Evolutionary conservation across 257 asterid genomes (phyloP), one percentile per base, ranked within the genome.

Genomic region (Handroanthus guayacan): DNA sequence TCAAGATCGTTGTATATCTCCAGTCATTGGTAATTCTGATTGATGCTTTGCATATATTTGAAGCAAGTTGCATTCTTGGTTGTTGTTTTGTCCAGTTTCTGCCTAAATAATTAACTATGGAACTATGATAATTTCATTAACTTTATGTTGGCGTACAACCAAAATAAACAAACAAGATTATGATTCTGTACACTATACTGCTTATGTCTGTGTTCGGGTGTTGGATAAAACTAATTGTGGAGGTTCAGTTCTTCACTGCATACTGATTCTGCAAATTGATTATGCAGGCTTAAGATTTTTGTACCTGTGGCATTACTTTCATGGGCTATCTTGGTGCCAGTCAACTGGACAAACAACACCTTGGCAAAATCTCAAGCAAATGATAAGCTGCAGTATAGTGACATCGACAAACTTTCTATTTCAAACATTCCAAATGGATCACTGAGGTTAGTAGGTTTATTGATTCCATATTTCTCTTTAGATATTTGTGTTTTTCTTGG

Each of bases 361-460:
- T 84, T 95, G 72, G 88, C 45, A 13, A 74, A 62, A 75, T 75
- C 96, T 62, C 72, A 76, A 52, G 89, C 89, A 50, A 80, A 75
- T 16, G 81, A 81, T 31, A 80, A 82, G 63, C 66, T 87, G 51
- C 75, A 85, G 74, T 93, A 74, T 75, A 91, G 93, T 76, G 80
- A 86, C 82, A 87, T 95, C 44, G 99, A 95, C 88, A 89, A 89
- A 86, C 99, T 95, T 72, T 93, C 99, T 13, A 89, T 95, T 73
- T 91, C 98, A 43, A 95, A 95, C 71, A 79, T 95, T 69, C 97
- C 98, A 0, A 79, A 51, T 62, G 89, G 87, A 75, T 95, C 99
- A 61, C 90, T 74, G 62, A 90, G 97, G 99, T 93, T 52, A 43
- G 85, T 74, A 56, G 50, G 39, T 45, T 69, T 14, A 67, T 62